These are phyloP conservation scores for Lineolata rhizophorae DNA, from an alignment of 495 filamentous ascomycete species.

Conservation along the genomic window DNA sequence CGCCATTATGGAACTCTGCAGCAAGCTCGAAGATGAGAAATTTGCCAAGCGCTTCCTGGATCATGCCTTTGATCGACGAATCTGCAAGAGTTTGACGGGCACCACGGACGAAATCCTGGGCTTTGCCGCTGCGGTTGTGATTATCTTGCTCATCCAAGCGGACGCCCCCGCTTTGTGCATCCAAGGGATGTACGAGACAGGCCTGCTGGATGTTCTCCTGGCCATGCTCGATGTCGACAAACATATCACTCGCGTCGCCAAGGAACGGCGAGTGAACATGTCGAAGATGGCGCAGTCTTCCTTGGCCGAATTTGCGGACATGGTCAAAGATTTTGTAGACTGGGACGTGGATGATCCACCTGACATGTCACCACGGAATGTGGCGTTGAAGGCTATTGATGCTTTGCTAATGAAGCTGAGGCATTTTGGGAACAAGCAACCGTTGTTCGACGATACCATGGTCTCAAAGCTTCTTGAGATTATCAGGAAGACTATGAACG, in stretches of 20 bases:
- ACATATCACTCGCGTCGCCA: conserved; percentile 31
- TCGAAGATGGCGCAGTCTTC: conserved; percentile 35
- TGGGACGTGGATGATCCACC: conserved; percentile 32
- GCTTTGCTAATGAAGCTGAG: conserved; percentile 30
- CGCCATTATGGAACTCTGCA: conserved; percentile 33
- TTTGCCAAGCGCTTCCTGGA: conserved; percentile 55
- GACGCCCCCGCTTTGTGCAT: conserved; percentile 26
- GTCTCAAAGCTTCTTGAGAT: conserved; percentile 7
- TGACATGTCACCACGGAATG: conserved; percentile 34
- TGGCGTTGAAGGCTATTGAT: conserved; percentile 44
- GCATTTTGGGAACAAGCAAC: conserved; percentile 23
- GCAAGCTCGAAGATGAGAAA: conserved; percentile 40
- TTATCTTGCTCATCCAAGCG: conserved; percentile 29
- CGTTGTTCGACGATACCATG: conserved; percentile 24
- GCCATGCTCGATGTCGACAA: conserved; percentile 27
- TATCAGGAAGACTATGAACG: conserved; percentile 2
- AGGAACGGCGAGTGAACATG: conserved; percentile 45
- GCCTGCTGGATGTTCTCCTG: conserved; percentile 27
- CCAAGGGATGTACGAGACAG: conserved; percentile 25
- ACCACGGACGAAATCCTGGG: conserved; percentile 24
- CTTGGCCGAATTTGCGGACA: conserved; percentile 27
- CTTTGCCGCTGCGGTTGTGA: conserved; percentile 31
- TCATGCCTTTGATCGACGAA: conserved; percentile 42
- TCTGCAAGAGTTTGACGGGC: conserved; percentile 29
- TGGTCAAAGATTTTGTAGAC: conserved; percentile 26